Evolutionary conservation across 108 stramenopile genomes (phyloP).

Genomic region (Pseudonitzschia delicatissima): DNA sequence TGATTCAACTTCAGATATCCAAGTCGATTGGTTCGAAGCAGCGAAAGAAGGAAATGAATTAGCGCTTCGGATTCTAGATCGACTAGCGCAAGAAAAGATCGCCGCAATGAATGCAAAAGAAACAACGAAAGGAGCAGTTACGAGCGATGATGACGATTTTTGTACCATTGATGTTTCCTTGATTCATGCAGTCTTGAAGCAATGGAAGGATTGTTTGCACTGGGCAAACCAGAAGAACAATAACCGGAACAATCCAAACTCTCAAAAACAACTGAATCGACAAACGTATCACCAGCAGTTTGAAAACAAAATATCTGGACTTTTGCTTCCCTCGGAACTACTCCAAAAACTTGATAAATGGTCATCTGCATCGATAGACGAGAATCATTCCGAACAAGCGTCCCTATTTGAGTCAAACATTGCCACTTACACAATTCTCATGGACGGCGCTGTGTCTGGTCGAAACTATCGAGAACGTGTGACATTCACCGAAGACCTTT

Average conservation of each 20-base stretch:
- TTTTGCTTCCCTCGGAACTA: constrained; percentile 24
- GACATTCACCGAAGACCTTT: constrained; percentile 20
- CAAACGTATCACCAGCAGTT: background rate
- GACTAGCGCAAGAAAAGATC: constrained; percentile 22
- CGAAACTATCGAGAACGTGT: background rate
- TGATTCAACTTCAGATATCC: too few species aligned
- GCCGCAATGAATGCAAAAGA: background rate
- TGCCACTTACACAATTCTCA: constrained; percentile 32
- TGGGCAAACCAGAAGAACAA: background rate
- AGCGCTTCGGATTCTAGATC: constrained; percentile 14
- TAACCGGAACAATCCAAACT: background rate
- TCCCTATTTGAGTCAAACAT: constrained; percentile 20
- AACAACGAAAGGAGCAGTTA: background rate
- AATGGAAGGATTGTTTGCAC: constrained; percentile 18
- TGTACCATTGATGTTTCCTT: constrained; percentile 19
- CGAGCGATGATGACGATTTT: background rate
- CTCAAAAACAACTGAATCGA: background rate
- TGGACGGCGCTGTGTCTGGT: constrained; percentile 28
- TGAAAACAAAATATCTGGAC: background rate
- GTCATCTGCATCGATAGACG: background rate
- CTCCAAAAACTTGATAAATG: constrained; percentile 13
- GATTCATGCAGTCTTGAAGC: constrained; percentile 21
- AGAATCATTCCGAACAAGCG: background rate
- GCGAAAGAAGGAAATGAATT: background rate
- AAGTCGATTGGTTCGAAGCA: background rate